Percentiles rank a stretch among this genome's conserved stretches.
Evolutionary conservation across 2,329 filamentous ascomycete genomes (phyloP).

Genomic region (Alternaria tenuissima): DNA sequence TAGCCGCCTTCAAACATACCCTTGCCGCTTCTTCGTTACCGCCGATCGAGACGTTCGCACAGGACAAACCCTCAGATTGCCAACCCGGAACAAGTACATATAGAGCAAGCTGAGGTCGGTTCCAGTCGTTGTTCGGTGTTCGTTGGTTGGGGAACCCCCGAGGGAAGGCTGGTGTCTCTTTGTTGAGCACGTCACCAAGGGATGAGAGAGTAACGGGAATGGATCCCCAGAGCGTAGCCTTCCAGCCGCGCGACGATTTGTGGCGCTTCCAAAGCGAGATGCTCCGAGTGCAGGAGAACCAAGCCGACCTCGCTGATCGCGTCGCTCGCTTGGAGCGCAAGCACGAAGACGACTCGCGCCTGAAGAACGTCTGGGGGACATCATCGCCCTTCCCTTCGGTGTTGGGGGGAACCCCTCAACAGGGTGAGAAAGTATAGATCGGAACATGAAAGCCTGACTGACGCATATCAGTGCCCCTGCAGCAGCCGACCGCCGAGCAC

Average conservation of each 20-base stretch:
- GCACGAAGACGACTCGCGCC: slow-evolving; percentile 68
- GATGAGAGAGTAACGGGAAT: slow-evolving; percentile 54
- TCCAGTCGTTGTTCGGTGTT: slow-evolving; percentile 18
- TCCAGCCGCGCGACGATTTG: slow-evolving; percentile 70
- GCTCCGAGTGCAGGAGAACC: slow-evolving; percentile 66
- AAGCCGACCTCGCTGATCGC: slow-evolving; percentile 68
- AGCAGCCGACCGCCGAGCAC: slow-evolving; percentile 80
- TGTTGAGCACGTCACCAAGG: slow-evolving; percentile 35
- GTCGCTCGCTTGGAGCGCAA: slow-evolving; percentile 68
- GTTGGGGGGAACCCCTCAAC: slow-evolving; percentile 81
- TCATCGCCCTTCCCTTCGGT: slow-evolving; percentile 88
- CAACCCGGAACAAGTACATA: slow-evolving; percentile 1
- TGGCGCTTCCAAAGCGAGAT: slow-evolving; percentile 71
- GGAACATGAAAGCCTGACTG: slow-evolving; percentile 15
- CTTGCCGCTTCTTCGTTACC: background rate
- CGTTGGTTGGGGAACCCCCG: slow-evolving; percentile 21
- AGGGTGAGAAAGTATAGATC: slow-evolving; percentile 67
- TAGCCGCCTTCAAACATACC: background rate
- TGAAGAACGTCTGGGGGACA: slow-evolving; percentile 88
- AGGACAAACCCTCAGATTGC: background rate
- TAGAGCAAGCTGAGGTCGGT: slow-evolving; percentile 9
- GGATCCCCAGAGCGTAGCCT: slow-evolving; percentile 69
- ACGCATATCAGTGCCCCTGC: slow-evolving; percentile 71
- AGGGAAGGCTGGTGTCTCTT: slow-evolving; percentile 32
- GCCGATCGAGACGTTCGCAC: slow-evolving; percentile 2